Evolutionary conservation across 768 basidiomycete genomes (phyloP).

Genomic region (Leccinum olivaceopallidum): DNA sequence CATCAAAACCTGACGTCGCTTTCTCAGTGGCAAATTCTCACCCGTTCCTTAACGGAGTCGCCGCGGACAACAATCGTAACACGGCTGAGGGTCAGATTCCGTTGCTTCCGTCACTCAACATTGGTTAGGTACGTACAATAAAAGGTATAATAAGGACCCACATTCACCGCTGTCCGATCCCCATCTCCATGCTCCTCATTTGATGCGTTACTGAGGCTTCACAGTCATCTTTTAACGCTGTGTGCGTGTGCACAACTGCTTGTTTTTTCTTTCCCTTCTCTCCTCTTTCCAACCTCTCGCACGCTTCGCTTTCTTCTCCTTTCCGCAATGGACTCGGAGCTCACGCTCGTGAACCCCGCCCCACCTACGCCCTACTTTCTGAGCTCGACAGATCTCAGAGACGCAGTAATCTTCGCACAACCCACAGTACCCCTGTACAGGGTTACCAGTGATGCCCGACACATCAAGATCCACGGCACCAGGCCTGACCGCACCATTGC

Average conservation of each 20-base stretch:
- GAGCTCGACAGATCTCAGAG: constrained; percentile 19
- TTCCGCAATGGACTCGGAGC: constrained; percentile 29
- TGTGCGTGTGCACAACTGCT: neutral
- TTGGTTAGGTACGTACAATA: constrained; percentile 6
- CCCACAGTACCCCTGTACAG: constrained; percentile 27
- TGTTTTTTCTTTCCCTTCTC: neutral
- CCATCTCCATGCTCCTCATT: neutral
- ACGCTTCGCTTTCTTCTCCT: neutral
- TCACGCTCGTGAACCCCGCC: constrained; percentile 26
- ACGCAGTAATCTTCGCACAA: constrained; percentile 20
- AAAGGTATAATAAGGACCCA: constrained; percentile 3
- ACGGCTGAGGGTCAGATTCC: neutral
- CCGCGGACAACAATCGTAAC: neutral
- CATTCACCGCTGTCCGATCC: neutral
- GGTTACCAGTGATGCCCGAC: constrained; percentile 21
- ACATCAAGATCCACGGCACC: constrained; percentile 18
- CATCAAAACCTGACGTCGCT: neutral
- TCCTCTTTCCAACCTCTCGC: neutral
- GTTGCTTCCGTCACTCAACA: neutral
- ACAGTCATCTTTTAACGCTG: neutral
- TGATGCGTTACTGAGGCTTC: constrained; percentile 3
- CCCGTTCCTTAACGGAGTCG: neutral
- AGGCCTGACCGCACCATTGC: constrained; percentile 19
- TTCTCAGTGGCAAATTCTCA: neutral
- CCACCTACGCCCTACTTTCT: constrained; percentile 32